A percentile compares a stretch with the other conserved stretches of the same genome.
These are phyloP conservation scores for Xerophyta viscosa DNA, from an alignment of 106 monocot species.

Conservation along the genomic window DNA sequence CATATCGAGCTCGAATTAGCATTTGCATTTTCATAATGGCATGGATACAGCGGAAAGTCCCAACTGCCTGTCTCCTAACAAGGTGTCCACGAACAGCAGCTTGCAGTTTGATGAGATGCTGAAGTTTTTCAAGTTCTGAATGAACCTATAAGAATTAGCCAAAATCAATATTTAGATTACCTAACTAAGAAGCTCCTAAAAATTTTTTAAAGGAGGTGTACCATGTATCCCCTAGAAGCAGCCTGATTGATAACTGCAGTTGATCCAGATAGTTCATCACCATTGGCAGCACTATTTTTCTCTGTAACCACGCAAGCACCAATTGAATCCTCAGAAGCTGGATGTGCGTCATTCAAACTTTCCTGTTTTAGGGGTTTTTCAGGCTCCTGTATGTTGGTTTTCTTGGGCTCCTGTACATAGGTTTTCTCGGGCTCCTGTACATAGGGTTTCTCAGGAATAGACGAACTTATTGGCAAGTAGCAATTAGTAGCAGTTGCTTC, in stretches of 20 bases:
- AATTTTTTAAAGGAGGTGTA: too few relatives aligned
- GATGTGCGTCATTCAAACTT: conserved; percentile 16
- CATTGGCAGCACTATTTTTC: conserved; percentile 6
- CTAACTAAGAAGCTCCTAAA: too few relatives aligned
- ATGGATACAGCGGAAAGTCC: conserved; percentile 66
- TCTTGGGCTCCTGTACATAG: too few relatives aligned
- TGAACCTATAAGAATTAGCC: conserved; percentile 63
- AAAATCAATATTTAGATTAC: too few relatives aligned
- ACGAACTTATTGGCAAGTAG: conserved; percentile 29
- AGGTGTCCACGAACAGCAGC: conserved; percentile 72
- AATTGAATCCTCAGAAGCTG: conserved; percentile 9
- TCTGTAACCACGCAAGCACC: not conserved
- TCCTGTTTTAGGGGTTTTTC: too few relatives aligned
- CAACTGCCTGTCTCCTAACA: conserved; percentile 67
- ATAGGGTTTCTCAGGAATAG: conserved; percentile 31
- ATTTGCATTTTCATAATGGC: conserved; percentile 85
- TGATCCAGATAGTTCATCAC: conserved; percentile 23
- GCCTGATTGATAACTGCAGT: conserved; percentile 56
- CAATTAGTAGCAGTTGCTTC: conserved; percentile 17
- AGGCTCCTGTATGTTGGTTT: too few relatives aligned
- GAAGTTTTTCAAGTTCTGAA: conserved; percentile 39
- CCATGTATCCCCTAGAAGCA: conserved; percentile 67
- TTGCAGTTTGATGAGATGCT: conserved; percentile 81
- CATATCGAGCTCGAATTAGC: conserved; percentile 52
- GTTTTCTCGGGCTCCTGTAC: conserved; percentile 28